Conservation (phyloP, 768 basidiomycete species). For the Kockovaella imperatae region DNA sequence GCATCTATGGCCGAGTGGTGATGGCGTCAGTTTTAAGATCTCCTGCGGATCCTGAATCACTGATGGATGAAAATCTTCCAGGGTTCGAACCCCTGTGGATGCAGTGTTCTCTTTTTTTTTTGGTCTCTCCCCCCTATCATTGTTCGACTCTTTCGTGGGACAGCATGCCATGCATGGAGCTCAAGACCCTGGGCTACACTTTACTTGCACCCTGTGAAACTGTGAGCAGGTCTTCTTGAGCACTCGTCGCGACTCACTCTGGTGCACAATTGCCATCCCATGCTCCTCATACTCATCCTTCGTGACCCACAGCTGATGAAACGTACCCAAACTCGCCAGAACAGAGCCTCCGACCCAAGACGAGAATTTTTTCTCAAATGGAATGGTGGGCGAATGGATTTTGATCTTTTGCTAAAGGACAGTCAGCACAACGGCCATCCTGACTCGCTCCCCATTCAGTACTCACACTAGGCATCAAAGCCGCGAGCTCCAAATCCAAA, state of each 20-base stretch:
- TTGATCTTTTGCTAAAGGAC: constrained; percentile 57
- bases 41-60: constrained; percentile 6
- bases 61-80: constrained; percentile 9
- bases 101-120: constrained; percentile 6
- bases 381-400: constrained; percentile 85
- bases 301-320: constrained; percentile 58
- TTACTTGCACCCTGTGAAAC: not conserved
- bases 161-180: no score
- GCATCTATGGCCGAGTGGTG: constrained; percentile 19
- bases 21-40: constrained; percentile 19
- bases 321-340: constrained; percentile 86
- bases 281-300: constrained; percentile 45
- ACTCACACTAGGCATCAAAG: constrained; percentile 71
- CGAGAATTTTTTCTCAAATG: constrained; percentile 79
- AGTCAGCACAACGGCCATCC: constrained; percentile 1
- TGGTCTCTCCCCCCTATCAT: not conserved
- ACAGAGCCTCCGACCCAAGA: constrained; percentile 96
- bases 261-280: constrained; percentile 38
- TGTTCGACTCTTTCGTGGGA: not conserved
- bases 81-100: constrained; percentile 18
- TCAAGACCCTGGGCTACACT: no score
- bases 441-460: not conserved
- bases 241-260: constrained; percentile 29
- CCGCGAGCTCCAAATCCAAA: constrained; percentile 63
- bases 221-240: not conserved